A percentile compares a stretch with the other conserved stretches of the same genome.
Evolutionary conservation across 192 early-diverging fungal genomes (phyloP).

Genomic region (Coemansia sp.): DNA sequence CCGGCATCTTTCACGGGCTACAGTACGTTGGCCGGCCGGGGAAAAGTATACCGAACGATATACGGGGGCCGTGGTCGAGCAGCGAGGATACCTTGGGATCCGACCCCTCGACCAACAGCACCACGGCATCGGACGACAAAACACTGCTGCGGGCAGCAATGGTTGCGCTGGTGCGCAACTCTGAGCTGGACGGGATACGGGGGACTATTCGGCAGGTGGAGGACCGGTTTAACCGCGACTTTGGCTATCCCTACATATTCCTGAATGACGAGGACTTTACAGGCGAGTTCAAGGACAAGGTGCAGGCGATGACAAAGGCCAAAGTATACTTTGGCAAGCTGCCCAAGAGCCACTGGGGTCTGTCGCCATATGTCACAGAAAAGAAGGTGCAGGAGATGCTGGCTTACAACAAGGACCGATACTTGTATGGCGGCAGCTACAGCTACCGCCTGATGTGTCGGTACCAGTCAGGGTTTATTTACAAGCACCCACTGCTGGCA

Average conservation of each 20-base stretch:
- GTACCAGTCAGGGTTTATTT: conserved; percentile 50
- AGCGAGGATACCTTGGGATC: background rate
- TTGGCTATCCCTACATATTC: conserved; percentile 68
- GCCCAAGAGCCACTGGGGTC: conserved; percentile 65
- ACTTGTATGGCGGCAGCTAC: conserved; percentile 65
- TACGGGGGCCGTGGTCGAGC: background rate
- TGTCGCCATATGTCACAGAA: conserved; percentile 68
- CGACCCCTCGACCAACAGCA: background rate
- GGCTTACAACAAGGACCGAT: conserved; percentile 47
- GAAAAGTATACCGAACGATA: background rate
- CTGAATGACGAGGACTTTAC: conserved; percentile 69
- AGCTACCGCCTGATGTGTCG: conserved; percentile 56
- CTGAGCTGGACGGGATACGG: conserved; percentile 61
- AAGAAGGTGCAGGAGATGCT: conserved; percentile 53
- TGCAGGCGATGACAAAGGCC: conserved; percentile 55
- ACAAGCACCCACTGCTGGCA: conserved; percentile 56
- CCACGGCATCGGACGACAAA: background rate
- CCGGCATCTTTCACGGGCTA: background rate
- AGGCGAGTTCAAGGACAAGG: conserved; percentile 53
- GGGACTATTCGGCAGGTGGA: conserved; percentile 67
- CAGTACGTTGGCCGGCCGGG: background rate
- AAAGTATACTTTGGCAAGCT: conserved; percentile 64
- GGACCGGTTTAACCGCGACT: conserved; percentile 64
- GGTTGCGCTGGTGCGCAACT: conserved; percentile 72
- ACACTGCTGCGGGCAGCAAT: conserved; percentile 33